Base-by-base conservation (phyloP, 1,284 basidiomycete species). In the Sanguinoderma infundibulare region DNA sequence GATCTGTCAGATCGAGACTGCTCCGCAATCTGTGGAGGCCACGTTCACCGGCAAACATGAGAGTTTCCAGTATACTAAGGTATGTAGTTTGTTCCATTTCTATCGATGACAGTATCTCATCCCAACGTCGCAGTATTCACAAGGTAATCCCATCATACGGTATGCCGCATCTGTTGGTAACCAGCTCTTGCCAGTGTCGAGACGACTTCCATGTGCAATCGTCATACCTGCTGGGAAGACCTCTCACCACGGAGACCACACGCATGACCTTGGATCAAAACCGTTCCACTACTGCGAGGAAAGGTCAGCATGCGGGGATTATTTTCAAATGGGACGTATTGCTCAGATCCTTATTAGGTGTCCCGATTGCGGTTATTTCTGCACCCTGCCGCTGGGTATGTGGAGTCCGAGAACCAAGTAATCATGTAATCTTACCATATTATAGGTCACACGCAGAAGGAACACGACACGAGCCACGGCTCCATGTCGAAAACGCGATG, bases 401-500 rank as follows among this genome's bases (percentile, higher is more conserved):
- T 51, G n/a, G 5, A 6, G 5, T n/a, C 6, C 20, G 15, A n/a
- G n/a, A n/a, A n/a, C n/a, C n/a, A n/a, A n/a, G n/a, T n/a, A n/a
- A n/a, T n/a, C n/a, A n/a, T n/a, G n/a, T n/a, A 59, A 50, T 55
- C 10, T 2, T 26, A 32, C 5, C 39, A n/a, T 30, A 20, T 34
- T 47, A 55, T 58, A 89, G 87, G 83, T 0, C 87, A 89, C 64
- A 55, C 81, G 0, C 87, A 89, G 62, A 77, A 80, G 61, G 81
- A 85, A 44, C 87, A 89, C 55, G 85, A 87, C 36, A 89, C 87
- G 0, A 77, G 78, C 32, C 87, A 89, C 64, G 87, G 87, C 3
- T 87, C 84, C 1, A 88, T 88, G 87, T 82, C 83, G 0, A 76
- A 72, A 51, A 82, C 82, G 0, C 75, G 76, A 38, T 89, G 87